Percentiles rank a stretch among this genome's conserved stretches.
Evolutionary conservation across 106 monocot genomes (phyloP).

Genomic region (Alisma plantagoaquatica): DNA sequence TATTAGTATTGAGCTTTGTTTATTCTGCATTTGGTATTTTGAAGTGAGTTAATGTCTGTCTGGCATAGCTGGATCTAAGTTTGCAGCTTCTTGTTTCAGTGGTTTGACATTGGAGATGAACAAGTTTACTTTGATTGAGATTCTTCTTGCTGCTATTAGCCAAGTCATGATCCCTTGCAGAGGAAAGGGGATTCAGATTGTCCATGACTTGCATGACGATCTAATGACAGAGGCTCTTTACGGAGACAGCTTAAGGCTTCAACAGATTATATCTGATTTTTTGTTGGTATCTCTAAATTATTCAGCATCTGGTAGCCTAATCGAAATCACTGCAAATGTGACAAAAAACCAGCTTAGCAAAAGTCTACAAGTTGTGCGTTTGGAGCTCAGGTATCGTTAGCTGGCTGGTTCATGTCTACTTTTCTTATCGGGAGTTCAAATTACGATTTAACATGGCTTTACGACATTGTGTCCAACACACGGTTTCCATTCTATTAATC

Average conservation of each 20-base stretch:
- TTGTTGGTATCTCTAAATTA: slow-evolving; percentile 66
- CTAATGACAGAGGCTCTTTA: slow-evolving; percentile 55
- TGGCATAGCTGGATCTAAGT: too few species aligned
- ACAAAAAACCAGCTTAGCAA: slow-evolving; percentile 53
- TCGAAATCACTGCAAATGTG: slow-evolving; percentile 44
- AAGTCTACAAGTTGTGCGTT: slow-evolving; percentile 48
- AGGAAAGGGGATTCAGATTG: slow-evolving; percentile 49
- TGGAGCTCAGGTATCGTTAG: slow-evolving; percentile 87
- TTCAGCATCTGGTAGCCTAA: slow-evolving; percentile 63
- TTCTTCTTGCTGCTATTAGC: slow-evolving; percentile 66
- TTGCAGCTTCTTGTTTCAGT: too few species aligned
- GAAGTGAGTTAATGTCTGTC: too few species aligned
- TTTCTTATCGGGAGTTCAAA: too few species aligned
- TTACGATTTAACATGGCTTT: too few species aligned
- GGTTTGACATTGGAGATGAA: slow-evolving; percentile 84
- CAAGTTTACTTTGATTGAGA: slow-evolving; percentile 55
- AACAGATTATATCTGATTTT: slow-evolving; percentile 89
- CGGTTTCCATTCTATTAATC: too few species aligned
- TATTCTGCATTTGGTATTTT: too few species aligned
- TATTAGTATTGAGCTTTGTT: too few species aligned
- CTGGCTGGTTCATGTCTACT: too few species aligned
- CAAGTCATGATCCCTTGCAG: slow-evolving; percentile 67
- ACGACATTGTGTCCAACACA: too few species aligned
- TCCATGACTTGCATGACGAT: slow-evolving; percentile 31
- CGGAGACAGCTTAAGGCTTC: slow-evolving; percentile 79